A percentile compares a stretch with the other conserved stretches of the same genome.
phyloP scores from a whole-genome alignment of 805 yeast genomes.

The Nakazawaea ambrosiae region DNA sequence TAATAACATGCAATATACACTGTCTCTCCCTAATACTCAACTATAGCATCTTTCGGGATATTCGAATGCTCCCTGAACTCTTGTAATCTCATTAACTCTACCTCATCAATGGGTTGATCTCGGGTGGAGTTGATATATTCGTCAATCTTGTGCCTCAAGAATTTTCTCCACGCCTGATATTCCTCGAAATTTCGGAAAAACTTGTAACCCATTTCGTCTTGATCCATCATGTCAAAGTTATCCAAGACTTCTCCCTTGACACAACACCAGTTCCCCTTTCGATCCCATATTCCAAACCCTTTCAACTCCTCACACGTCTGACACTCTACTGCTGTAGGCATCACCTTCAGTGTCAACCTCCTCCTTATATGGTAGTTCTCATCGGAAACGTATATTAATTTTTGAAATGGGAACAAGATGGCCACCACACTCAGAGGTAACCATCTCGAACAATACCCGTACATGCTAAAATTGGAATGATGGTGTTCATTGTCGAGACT shows the following conservation, averaged over 20 bases:
- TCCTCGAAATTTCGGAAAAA: conserved; percentile 19
- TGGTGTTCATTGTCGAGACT: conserved; percentile 26
- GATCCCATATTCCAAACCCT: conserved; percentile 22
- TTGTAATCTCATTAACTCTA: conserved; percentile 13
- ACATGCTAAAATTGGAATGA: conserved; percentile 20
- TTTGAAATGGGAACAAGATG: conserved; percentile 22
- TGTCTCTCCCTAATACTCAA: conserved; percentile 2
- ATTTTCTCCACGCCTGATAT: conserved; percentile 18
- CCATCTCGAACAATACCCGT: conserved; percentile 27
- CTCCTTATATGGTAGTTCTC: conserved; percentile 10
- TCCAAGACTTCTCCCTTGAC: conserved; percentile 9
- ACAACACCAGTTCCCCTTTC: conserved; percentile 25
- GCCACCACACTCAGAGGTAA: conserved; percentile 20
- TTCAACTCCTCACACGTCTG: conserved; percentile 19
- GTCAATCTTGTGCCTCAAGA: conserved; percentile 9
- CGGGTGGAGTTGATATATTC: not conserved
- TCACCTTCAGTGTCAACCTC: conserved; percentile 21
- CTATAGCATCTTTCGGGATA: conserved; percentile 6
- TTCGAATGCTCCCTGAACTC: conserved; percentile 14
- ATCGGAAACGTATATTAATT: conserved; percentile 9
- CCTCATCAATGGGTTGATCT: conserved; percentile 13
- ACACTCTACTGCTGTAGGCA: conserved; percentile 26
- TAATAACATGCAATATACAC: not conserved
- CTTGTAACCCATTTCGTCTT: conserved; percentile 17
- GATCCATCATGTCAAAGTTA: conserved; percentile 2